Percentiles rank a stretch among this genome's conserved stretches.
Conservation (phyloP, 2,329 filamentous ascomycete genomes). For the Pyricularia sp. region DNA sequence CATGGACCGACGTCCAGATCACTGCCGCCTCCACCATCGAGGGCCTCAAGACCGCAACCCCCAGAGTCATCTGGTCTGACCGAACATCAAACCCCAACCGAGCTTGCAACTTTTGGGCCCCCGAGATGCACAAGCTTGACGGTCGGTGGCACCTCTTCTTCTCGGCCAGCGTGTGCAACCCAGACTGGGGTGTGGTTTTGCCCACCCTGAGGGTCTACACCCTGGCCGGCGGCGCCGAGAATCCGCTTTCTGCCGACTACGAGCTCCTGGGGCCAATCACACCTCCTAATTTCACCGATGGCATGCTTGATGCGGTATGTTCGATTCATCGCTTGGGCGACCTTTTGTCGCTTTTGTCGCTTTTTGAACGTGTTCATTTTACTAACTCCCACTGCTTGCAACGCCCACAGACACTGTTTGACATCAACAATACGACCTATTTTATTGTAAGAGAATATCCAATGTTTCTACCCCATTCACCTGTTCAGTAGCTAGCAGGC, state of each 20-base stretch:
- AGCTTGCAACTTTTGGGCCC: constrained; percentile 11
- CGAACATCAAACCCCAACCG: constrained; percentile 7
- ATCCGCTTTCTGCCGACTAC: constrained; percentile 8
- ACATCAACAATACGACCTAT: neutral
- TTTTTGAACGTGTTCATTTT: constrained; percentile 4
- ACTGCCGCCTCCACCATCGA: constrained; percentile 10
- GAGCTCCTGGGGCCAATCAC: constrained; percentile 8
- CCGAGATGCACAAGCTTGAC: constrained; percentile 11
- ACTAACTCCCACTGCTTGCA: neutral
- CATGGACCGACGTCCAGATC: constrained; percentile 12
- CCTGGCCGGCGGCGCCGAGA: constrained; percentile 8
- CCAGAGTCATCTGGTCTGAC: constrained; percentile 9
- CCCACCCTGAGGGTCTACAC: constrained; percentile 10
- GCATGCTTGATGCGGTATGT: constrained; percentile 11
- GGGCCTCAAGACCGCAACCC: constrained; percentile 11
- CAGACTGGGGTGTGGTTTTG: constrained; percentile 11
- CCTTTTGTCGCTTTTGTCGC: neutral
- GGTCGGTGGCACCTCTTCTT: constrained; percentile 13
- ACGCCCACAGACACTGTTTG: neutral
- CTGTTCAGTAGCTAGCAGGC: too few relatives aligned
- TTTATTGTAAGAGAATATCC: neutral
- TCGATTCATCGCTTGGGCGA: neutral
- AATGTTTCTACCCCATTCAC: neutral
- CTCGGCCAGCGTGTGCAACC: constrained; percentile 9
- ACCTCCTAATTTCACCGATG: constrained; percentile 9